Percentiles rank a stretch among this genome's conserved stretches.
Evolutionary conservation across 805 yeast genomes (phyloP).

Genomic region (Pichia scutulata): DNA sequence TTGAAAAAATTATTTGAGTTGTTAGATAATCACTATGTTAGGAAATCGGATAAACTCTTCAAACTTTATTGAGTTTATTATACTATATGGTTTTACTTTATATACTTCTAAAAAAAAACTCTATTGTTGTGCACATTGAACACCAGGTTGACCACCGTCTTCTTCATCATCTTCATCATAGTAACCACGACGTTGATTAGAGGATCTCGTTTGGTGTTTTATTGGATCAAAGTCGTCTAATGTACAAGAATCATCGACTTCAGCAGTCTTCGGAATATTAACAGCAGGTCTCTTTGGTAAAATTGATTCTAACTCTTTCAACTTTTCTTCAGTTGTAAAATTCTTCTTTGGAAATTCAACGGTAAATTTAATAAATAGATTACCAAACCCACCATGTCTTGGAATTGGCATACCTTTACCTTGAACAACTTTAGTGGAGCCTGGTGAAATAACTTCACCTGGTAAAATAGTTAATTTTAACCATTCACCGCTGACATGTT

Average conservation of each 20-base stretch:
- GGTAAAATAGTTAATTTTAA: slow-evolving; percentile 75
- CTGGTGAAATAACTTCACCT: slow-evolving; percentile 91
- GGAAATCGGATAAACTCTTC: neutral
- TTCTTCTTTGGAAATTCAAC: slow-evolving; percentile 79
- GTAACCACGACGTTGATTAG: slow-evolving; percentile 38
- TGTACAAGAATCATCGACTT: slow-evolving; percentile 57
- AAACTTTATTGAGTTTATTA: neutral
- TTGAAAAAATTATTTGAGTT: no score
- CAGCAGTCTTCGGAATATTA: slow-evolving; percentile 61
- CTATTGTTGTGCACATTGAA: slow-evolving; percentile 92
- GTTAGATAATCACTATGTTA: neutral
- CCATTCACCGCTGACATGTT: slow-evolving; percentile 90
- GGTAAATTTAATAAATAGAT: slow-evolving; percentile 76
- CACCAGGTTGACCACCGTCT: slow-evolving; percentile 58
- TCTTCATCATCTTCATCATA: slow-evolving; percentile 42
- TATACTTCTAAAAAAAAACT: neutral
- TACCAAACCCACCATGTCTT: slow-evolving; percentile 83
- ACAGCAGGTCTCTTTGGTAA: slow-evolving; percentile 69
- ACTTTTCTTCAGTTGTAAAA: slow-evolving; percentile 68
- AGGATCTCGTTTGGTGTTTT: slow-evolving; percentile 26
- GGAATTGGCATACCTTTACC: slow-evolving; percentile 97
- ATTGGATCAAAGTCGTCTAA: slow-evolving; percentile 23
- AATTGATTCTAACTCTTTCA: slow-evolving; percentile 63
- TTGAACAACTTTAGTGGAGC: slow-evolving; percentile 68
- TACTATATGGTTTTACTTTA: neutral